Conservation (phyloP, 225 moss, liverwort and hornwort species). For the Polytrichum commune region DNA sequence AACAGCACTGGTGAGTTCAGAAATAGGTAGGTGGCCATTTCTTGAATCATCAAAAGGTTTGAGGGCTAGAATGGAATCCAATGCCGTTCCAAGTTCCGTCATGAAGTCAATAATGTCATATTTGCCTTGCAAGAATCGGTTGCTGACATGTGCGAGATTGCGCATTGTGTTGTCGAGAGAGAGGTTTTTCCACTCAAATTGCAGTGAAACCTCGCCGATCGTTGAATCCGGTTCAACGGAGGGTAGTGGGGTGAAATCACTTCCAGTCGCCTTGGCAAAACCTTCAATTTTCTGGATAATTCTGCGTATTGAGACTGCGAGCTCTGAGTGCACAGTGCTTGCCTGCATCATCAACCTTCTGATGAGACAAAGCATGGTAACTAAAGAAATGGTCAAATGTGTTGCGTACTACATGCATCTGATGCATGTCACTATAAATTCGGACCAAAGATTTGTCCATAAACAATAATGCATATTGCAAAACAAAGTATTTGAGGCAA, state of each 20-base stretch:
- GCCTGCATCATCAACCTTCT: slow-evolving; percentile 12
- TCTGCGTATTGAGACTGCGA: slow-evolving; percentile 42
- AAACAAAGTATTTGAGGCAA: no score
- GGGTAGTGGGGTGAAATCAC: slow-evolving; percentile 18
- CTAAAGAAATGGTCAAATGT: slow-evolving; percentile 2
- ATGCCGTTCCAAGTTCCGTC: slow-evolving; percentile 49
- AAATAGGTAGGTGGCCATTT: slow-evolving; percentile 1
- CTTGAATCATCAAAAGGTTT: slow-evolving; percentile 19
- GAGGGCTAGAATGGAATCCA: slow-evolving; percentile 38
- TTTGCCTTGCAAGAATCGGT: slow-evolving; percentile 48
- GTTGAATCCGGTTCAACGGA: slow-evolving; percentile 5
- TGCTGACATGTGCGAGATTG: slow-evolving; percentile 41
- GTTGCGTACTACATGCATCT: no score
- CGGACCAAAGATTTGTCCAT: no score
- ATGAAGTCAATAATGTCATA: slow-evolving; percentile 58
- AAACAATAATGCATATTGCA: no score
- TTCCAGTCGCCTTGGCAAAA: slow-evolving; percentile 54
- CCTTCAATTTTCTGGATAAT: slow-evolving; percentile 48
- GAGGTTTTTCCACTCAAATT: slow-evolving; percentile 47
- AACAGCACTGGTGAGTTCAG: background rate
- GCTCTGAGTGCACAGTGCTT: slow-evolving; percentile 42
- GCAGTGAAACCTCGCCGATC: slow-evolving; percentile 8
- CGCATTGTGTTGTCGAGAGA: slow-evolving; percentile 41
- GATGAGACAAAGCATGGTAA: background rate
- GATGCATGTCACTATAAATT: no score